Evolutionary conservation across 2,329 filamentous ascomycete species (phyloP).

Genomic region (Trematosphaeria pertusa): DNA sequence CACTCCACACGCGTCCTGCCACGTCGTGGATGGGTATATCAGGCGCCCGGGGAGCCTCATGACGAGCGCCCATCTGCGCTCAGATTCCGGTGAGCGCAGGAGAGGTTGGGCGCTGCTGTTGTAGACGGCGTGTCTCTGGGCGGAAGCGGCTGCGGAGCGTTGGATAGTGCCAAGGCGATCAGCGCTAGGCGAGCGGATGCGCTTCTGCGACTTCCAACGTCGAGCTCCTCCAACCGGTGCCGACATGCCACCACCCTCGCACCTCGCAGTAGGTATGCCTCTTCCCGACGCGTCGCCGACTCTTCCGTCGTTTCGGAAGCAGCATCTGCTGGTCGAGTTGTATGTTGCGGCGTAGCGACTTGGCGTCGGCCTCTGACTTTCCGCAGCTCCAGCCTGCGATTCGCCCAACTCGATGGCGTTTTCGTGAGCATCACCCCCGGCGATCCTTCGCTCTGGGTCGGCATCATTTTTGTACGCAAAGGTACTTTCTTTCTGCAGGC

Average conservation of each 20-base stretch:
- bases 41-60: slow-evolving; percentile 1
- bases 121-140: too few relatives aligned
- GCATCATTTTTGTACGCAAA: slow-evolving; percentile 89
- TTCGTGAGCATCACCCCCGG: slow-evolving; percentile 85
- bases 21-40: slow-evolving; percentile 4
- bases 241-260: slow-evolving; percentile 7
- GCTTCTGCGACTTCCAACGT: slow-evolving; percentile 3
- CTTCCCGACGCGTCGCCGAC: slow-evolving; percentile 29
- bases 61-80: not conserved
- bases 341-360: slow-evolving; percentile 53
- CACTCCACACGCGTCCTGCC: too few relatives aligned
- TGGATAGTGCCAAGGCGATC: too few relatives aligned
- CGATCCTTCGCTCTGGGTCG: slow-evolving; percentile 83
- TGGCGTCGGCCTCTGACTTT: slow-evolving; percentile 30
- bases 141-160: too few relatives aligned
- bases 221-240: not conserved
- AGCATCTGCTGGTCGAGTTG: slow-evolving; percentile 85
- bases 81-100: slow-evolving; percentile 5
- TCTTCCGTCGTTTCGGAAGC: slow-evolving; percentile 65
- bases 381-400: slow-evolving; percentile 76
- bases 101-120: too few relatives aligned
- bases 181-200: not conserved
- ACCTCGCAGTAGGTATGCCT: too few relatives aligned
- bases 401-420: slow-evolving; percentile 83
- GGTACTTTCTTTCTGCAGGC: slow-evolving; percentile 61